Conservation (phyloP, 306 rosid genomes). For the Rosa chinensis region DNA sequence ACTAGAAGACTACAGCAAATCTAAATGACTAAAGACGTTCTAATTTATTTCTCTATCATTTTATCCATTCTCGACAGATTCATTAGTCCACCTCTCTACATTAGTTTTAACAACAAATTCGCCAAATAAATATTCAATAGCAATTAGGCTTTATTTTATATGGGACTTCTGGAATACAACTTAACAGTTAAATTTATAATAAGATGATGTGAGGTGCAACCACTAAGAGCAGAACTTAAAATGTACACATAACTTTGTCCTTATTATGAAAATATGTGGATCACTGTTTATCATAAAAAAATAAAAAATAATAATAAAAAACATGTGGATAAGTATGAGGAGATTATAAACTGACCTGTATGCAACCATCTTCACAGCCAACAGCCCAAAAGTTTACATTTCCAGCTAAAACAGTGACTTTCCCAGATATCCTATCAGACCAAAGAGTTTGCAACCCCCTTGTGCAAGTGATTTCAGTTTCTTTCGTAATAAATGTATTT, state of each 20-base stretch:
- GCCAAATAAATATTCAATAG: background rate
- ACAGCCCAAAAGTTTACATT: constrained; percentile 93
- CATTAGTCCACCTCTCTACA: too few species aligned
- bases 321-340: background rate
- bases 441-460: constrained; percentile 69
- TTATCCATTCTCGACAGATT: background rate
- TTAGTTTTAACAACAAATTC: background rate
- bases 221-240: background rate
- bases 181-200: background rate
- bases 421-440: constrained; percentile 93
- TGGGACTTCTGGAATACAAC: background rate
- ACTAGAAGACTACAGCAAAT: background rate
- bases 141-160: background rate
- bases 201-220: constrained; percentile 8
- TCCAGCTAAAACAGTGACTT: constrained; percentile 95
- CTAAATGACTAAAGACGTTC: background rate
- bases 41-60: too few species aligned
- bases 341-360: constrained; percentile 56
- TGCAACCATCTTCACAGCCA: constrained; percentile 97
- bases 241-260: background rate
- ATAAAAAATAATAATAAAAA: constrained; percentile 9
- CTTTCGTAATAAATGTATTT: constrained; percentile 64
- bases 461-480: constrained; percentile 81
- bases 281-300: background rate
- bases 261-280: background rate